phyloP scores from a whole-genome alignment of 768 basidiomycete species.

The Serendipita sp. region DNA sequence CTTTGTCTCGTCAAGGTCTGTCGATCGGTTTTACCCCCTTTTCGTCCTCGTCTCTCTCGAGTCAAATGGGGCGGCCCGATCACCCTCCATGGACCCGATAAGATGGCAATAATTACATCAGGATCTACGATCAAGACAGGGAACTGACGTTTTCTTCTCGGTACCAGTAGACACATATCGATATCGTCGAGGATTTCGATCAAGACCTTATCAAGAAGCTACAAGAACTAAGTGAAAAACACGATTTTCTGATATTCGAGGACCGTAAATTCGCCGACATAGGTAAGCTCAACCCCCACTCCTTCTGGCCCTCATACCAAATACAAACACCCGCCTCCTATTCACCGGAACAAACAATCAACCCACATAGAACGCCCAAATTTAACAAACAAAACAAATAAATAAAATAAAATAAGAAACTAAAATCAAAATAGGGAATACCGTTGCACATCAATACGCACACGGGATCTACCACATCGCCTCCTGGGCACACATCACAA shows the following conservation, averaged over 20 bases:
- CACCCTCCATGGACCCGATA: not conserved
- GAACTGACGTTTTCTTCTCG: slow-evolving; percentile 17
- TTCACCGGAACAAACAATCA: not conserved
- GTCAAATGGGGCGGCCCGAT: not conserved
- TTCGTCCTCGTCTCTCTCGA: not conserved
- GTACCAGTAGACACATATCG: slow-evolving; percentile 73
- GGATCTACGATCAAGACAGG: no score
- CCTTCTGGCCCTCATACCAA: no score
- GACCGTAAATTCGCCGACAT: slow-evolving; percentile 99
- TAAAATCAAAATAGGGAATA: slow-evolving; percentile 57
- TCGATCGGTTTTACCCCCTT: not conserved
- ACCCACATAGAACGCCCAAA: slow-evolving; percentile 4
- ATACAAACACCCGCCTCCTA: no score
- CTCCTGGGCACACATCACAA: slow-evolving; percentile 91
- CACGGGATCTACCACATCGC: slow-evolving; percentile 87
- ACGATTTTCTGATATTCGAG: slow-evolving; percentile 95
- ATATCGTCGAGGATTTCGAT: slow-evolving; percentile 88
- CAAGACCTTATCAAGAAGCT: slow-evolving; percentile 50
- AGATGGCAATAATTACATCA: not conserved
- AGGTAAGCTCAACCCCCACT: slow-evolving; percentile 50
- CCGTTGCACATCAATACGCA: slow-evolving; percentile 88
- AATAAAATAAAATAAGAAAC: no score
- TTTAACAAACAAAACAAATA: no score
- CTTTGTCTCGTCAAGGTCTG: slow-evolving; percentile 85
- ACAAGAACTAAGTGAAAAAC: slow-evolving; percentile 50